These are phyloP conservation scores for Casuarina cunninghamiana DNA, from an alignment of 306 rosid genomes.

Conservation along the genomic window DNA sequence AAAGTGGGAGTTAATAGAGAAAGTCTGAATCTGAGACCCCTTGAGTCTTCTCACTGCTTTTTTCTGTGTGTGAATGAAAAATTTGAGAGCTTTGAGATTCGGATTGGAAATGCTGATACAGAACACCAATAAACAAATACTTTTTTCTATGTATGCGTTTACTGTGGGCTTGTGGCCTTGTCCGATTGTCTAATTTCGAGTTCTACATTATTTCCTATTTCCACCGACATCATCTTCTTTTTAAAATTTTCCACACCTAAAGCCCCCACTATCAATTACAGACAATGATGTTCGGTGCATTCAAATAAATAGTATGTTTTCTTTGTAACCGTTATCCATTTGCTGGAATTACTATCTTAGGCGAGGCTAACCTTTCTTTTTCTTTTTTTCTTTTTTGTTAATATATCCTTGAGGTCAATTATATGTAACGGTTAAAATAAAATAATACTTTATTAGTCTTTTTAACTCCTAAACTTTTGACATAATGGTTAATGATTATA, in stretches of 20 bases:
- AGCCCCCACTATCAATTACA: constrained; percentile 2
- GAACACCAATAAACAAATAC: not conserved
- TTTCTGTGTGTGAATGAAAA: constrained; percentile 10
- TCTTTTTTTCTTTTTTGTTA: not conserved
- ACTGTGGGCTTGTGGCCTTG: constrained; percentile 13
- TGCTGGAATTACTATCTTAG: no score
- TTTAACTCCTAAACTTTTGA: no score
- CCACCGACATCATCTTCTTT: constrained; percentile 48
- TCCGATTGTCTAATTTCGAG: not conserved
- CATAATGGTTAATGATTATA: no score
- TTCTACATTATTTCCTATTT: constrained; percentile 24
- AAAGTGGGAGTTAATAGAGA: constrained; percentile 25
- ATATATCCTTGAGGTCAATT: not conserved
- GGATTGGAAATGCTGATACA: constrained; percentile 28
- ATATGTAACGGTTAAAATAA: no score
- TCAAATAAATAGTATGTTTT: no score
- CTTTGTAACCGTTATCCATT: no score
- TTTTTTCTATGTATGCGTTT: not conserved
- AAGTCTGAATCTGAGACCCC: constrained; percentile 25
- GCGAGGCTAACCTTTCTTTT: not conserved
- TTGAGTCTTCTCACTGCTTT: not conserved
- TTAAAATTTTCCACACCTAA: constrained; percentile 19
- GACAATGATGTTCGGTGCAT: not conserved
- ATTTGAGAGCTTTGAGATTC: constrained; percentile 38
- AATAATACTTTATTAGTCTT: no score